These are phyloP conservation scores for Cystobasidiopsis lactophilus DNA, from an alignment of 768 basidiomycete species.

Conservation along the genomic window DNA sequence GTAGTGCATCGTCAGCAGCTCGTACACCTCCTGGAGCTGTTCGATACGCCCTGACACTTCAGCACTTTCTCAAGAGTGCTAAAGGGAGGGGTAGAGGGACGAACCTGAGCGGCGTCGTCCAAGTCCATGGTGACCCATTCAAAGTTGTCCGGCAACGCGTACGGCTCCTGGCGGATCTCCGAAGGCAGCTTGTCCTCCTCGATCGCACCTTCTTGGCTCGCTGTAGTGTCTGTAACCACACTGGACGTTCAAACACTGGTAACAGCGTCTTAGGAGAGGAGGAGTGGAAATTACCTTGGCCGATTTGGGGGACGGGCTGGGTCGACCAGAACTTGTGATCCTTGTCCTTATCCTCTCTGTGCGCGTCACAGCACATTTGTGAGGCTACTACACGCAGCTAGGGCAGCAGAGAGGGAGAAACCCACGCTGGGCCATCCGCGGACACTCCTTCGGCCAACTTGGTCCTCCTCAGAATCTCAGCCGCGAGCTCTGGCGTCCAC, in stretches of 20 bases:
- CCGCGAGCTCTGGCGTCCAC: neutral
- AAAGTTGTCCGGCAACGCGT: constrained; percentile 73
- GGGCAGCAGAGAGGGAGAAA: too few species aligned
- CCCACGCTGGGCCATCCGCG: too few species aligned
- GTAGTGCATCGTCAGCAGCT: constrained; percentile 75
- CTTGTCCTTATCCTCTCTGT: constrained; percentile 1
- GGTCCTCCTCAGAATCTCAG: neutral
- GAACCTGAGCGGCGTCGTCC: constrained; percentile 47
- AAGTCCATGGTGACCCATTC: constrained; percentile 74
- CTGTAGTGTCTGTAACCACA: constrained; percentile 7
- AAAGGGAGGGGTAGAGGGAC: constrained; percentile 6
- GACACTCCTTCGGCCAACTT: constrained; percentile 9
- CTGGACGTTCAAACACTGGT: too few species aligned
- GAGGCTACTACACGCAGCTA: too few species aligned
- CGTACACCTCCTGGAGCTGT: constrained; percentile 75
- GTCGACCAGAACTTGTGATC: constrained; percentile 58
- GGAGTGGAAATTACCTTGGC: constrained; percentile 25
- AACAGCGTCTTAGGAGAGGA: neutral
- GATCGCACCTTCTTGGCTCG: constrained; percentile 72
- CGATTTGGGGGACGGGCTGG: constrained; percentile 83
- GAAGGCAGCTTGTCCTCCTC: constrained; percentile 54
- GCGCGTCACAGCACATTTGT: too few species aligned
- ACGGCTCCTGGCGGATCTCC: constrained; percentile 70
- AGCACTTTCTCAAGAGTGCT: neutral
- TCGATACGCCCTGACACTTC: neutral